Evolutionary conservation across 257 asterid genomes (phyloP).

Genomic region (Solanum ossicruentum): DNA sequence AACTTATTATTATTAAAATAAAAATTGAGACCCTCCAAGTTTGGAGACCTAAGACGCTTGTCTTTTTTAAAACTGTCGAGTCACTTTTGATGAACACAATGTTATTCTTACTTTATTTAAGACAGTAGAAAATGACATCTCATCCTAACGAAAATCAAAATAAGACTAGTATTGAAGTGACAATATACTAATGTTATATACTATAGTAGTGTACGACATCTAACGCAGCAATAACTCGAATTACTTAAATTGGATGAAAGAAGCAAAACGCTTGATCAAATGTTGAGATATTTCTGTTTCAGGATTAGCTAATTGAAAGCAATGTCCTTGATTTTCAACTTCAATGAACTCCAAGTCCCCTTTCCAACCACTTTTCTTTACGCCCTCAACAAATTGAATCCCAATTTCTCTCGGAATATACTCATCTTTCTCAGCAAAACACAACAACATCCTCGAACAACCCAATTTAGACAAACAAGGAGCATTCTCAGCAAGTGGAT

Average conservation of each 20-base stretch:
- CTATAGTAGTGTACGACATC: neutral
- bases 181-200: neutral
- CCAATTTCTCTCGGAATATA: neutral
- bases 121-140: neutral
- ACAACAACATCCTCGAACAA: neutral
- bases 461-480: neutral
- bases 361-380: conserved; percentile 47
- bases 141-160: neutral
- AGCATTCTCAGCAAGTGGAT: neutral
- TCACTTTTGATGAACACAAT: too few species aligned
- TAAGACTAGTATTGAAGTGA: neutral
- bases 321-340: conserved; percentile 40
- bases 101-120: too few species aligned
- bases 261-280: too few species aligned
- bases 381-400: conserved; percentile 11
- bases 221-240: too few species aligned
- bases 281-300: neutral
- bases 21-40: too few species aligned
- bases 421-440: conserved; percentile 12
- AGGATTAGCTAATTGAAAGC: conserved; percentile 2
- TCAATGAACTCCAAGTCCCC: conserved; percentile 40
- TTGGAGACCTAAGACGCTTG: too few species aligned
- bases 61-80: too few species aligned
- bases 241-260: conserved; percentile 7
- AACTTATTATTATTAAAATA: too few species aligned